A percentile compares a stretch with the other conserved stretches of the same genome.
Evolutionary conservation across 352 stramenopile species (phyloP).

Genomic region (Phytophthora pisi): DNA sequence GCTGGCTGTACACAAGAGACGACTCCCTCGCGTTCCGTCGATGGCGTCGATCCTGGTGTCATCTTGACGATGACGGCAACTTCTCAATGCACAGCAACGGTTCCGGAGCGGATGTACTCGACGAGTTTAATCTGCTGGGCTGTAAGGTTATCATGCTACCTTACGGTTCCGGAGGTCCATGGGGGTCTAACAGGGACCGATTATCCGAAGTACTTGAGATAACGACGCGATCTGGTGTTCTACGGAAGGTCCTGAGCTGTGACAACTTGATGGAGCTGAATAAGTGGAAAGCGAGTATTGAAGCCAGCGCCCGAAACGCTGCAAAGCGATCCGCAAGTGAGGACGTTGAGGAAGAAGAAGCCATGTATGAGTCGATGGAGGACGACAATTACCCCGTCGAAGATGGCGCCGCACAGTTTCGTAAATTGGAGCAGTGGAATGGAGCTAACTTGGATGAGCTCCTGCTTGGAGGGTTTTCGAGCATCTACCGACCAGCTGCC

Average conservation of each 20-base stretch:
- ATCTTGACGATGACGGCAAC: constrained; percentile 69
- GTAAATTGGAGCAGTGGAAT: constrained; percentile 26
- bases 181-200: constrained; percentile 33
- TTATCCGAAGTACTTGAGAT: constrained; percentile 63
- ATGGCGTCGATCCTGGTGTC: constrained; percentile 85
- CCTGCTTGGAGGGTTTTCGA: constrained; percentile 73
- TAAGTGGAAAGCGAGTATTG: constrained; percentile 76
- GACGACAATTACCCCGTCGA: constrained; percentile 20
- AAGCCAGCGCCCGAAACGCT: constrained; percentile 53
- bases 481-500: constrained; percentile 57
- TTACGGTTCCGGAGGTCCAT: constrained; percentile 57
- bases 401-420: constrained; percentile 15
- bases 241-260: constrained; percentile 73
- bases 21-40: constrained; percentile 84
- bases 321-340: constrained; percentile 38
- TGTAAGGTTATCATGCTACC: constrained; percentile 75
- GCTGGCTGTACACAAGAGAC: constrained; percentile 85
- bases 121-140: constrained; percentile 65
- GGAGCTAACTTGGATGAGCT: constrained; percentile 53
- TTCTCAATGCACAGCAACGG: constrained; percentile 80
- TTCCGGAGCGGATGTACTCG: constrained; percentile 63
- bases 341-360: constrained; percentile 42
- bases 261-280: constrained; percentile 63
- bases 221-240: constrained; percentile 44
- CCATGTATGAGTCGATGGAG: constrained; percentile 33